These are phyloP conservation scores for Pneumocystis murina DNA, from an alignment of 1,139 yeast species.

Conservation along the genomic window DNA sequence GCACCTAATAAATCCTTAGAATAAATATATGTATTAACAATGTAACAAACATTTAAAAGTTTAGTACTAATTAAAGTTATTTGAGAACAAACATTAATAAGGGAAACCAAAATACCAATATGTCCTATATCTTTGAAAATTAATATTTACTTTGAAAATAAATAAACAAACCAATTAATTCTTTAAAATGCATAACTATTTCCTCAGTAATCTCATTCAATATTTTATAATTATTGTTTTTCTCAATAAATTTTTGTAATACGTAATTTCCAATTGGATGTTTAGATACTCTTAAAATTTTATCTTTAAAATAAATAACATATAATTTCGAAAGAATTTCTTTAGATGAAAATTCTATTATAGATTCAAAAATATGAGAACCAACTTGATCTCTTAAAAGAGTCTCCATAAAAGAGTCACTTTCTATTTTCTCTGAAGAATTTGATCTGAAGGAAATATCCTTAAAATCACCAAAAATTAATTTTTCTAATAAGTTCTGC, in stretches of 20 bases:
- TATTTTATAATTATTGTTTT: slow-evolving; percentile 45
- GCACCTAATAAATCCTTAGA: background rate
- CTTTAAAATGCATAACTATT: slow-evolving; percentile 50
- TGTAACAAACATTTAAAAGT: background rate
- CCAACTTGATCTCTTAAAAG: slow-evolving; percentile 79
- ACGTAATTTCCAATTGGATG: slow-evolving; percentile 76
- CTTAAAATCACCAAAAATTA: background rate
- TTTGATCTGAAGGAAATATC: background rate
- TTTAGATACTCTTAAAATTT: slow-evolving; percentile 55
- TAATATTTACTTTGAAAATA: background rate
- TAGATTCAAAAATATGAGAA: slow-evolving; percentile 70
- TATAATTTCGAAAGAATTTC: slow-evolving; percentile 59
- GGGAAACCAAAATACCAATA: background rate
- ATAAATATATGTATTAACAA: background rate
- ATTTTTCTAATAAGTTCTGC: background rate
- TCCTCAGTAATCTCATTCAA: slow-evolving; percentile 49
- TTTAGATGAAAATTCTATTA: slow-evolving; percentile 47
- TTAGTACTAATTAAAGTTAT: background rate
- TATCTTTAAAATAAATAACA: slow-evolving; percentile 53
- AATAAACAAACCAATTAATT: background rate
- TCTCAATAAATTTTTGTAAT: slow-evolving; percentile 48
- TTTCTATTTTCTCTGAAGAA: slow-evolving; percentile 29
- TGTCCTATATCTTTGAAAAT: background rate
- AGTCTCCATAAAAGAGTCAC: slow-evolving; percentile 72
- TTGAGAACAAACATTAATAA: background rate